Evolutionary conservation across 1,284 basidiomycete genomes (phyloP).

Genomic region (Austropuccinia psidii): DNA sequence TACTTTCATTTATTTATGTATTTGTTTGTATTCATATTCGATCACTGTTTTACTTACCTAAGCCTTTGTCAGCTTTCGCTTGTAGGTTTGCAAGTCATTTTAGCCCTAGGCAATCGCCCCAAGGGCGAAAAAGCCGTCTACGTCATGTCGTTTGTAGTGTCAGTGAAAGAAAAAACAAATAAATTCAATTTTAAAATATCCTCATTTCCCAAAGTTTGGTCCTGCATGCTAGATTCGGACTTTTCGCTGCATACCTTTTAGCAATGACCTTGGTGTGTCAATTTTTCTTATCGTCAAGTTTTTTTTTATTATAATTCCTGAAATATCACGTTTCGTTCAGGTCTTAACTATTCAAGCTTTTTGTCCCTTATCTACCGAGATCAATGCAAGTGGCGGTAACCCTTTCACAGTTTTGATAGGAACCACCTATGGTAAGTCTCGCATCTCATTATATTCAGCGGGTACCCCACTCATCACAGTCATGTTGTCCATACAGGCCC

Average conservation of each 20-base stretch:
- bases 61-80: slow-evolving; percentile 13
- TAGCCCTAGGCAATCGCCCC: slow-evolving; percentile 83
- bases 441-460: background rate
- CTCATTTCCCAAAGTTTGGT: background rate
- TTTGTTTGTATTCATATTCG: too few relatives aligned
- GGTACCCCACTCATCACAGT: background rate
- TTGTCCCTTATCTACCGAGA: slow-evolving; percentile 3
- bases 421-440: slow-evolving; percentile 7
- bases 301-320: background rate
- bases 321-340: background rate
- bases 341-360: slow-evolving; percentile 29
- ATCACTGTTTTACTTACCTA: background rate
- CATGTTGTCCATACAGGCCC: slow-evolving; percentile 52
- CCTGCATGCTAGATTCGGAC: background rate
- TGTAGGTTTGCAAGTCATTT: slow-evolving; percentile 57
- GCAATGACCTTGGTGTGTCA: slow-evolving; percentile 17
- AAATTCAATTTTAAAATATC: background rate
- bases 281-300: background rate
- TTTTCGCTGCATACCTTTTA: slow-evolving; percentile 24
- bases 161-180: slow-evolving; percentile 23
- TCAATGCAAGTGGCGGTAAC: background rate
- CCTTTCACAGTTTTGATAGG: slow-evolving; percentile 8
- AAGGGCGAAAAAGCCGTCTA: slow-evolving; percentile 84
- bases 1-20: background rate
- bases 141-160: slow-evolving; percentile 65